phyloP scores from a whole-genome alignment of 2,329 filamentous ascomycete genomes.

The Penicillium freii region DNA sequence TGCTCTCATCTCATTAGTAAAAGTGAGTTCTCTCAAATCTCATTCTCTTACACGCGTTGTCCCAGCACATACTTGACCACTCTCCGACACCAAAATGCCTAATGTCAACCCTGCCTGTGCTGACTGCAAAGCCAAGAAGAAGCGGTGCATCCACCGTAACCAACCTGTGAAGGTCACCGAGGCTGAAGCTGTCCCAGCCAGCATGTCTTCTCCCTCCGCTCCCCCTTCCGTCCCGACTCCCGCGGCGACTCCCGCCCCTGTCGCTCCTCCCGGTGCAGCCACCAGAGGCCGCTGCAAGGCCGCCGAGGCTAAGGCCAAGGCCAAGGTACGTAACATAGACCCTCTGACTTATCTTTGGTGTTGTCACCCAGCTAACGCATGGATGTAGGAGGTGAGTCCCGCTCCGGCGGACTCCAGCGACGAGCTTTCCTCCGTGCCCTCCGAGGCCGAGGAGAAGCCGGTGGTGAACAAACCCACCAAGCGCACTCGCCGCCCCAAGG shows the following conservation, averaged over 20 bases:
- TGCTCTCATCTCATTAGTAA: background rate
- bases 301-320: background rate
- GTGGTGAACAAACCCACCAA: background rate
- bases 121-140: slow-evolving; percentile 27
- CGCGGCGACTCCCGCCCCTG: background rate
- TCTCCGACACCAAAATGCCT: slow-evolving; percentile 1
- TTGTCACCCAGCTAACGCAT: background rate
- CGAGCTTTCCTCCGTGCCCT: background rate
- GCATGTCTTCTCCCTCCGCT: background rate
- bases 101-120: slow-evolving; percentile 14
- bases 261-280: background rate
- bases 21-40: background rate
- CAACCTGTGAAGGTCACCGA: background rate
- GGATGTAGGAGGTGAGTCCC: background rate
- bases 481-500: background rate
- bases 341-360: background rate
- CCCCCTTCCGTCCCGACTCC: background rate
- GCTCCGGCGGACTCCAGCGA: background rate
- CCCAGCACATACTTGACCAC: background rate
- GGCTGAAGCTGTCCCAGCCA: background rate
- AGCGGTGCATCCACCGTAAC: slow-evolving; percentile 25
- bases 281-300: background rate
- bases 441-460: background rate
- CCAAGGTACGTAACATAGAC: background rate
- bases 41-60: too few species aligned